phyloP scores from a whole-genome alignment of 176 grass and related monocot genomes.

The Avena sativa region DNA sequence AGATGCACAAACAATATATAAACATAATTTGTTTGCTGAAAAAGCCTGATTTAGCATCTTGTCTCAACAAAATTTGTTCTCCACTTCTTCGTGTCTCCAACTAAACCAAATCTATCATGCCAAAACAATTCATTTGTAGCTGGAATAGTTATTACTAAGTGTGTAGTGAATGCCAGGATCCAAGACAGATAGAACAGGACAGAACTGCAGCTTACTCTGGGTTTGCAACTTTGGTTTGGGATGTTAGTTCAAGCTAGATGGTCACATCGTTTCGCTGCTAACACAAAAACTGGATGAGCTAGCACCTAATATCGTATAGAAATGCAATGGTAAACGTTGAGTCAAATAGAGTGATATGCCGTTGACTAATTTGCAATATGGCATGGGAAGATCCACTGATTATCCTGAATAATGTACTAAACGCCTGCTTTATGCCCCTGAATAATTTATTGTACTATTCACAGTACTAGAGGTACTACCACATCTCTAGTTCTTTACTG shows the following conservation, averaged over 20 bases:
- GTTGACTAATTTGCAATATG: too few relatives aligned
- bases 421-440: too few relatives aligned
- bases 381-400: neutral
- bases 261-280: neutral
- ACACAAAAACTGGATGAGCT: neutral
- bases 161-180: conserved; percentile 4
- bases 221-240: neutral
- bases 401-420: neutral
- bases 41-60: neutral
- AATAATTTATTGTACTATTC: neutral
- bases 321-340: neutral
- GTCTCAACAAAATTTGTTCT: neutral
- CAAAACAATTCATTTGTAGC: neutral
- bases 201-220: neutral
- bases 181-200: neutral
- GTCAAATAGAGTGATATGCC: neutral
- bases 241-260: neutral
- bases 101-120: neutral
- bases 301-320: neutral
- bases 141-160: neutral
- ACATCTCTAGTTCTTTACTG: too few relatives aligned
- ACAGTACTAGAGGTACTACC: too few relatives aligned
- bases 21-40: neutral
- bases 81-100: neutral
- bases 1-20: neutral